Percentiles rank a stretch among this genome's conserved stretches.
These are phyloP conservation scores for Prunus padus DNA, from an alignment of 306 rosid species.

Conservation along the genomic window DNA sequence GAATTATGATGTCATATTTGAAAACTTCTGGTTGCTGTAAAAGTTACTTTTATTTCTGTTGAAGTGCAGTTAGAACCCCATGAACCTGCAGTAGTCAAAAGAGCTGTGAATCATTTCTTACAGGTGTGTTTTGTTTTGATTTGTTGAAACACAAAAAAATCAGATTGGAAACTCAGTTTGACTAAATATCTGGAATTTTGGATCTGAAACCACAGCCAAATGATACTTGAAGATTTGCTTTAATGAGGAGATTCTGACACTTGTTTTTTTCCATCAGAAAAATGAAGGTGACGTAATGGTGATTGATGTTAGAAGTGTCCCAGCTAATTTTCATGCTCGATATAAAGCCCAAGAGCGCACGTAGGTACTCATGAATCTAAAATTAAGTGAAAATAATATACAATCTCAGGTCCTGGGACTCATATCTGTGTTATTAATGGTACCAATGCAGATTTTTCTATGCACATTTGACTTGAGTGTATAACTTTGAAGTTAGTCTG, in stretches of 20 bases:
- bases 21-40: background rate
- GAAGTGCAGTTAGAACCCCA: constrained; percentile 76
- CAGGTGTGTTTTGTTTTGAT: constrained; percentile 52
- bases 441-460: background rate
- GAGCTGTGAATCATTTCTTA: constrained; percentile 93
- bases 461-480: background rate
- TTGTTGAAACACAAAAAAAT: constrained; percentile 1
- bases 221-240: background rate
- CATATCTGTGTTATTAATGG: background rate
- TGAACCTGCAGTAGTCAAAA: constrained; percentile 77
- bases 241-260: constrained; percentile 23
- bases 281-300: constrained; percentile 71
- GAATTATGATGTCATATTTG: background rate
- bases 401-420: background rate
- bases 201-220: constrained; percentile 5
- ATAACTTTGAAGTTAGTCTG: background rate
- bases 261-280: constrained; percentile 44
- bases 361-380: constrained; percentile 52
- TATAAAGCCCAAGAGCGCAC: constrained; percentile 88
- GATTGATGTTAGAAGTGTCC: constrained; percentile 70
- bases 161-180: background rate
- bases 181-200: background rate
- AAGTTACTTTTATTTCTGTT: background rate
- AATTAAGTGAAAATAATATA: constrained; percentile 8
- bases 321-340: constrained; percentile 85